Conservation (phyloP, 495 filamentous ascomycete species). For the Aspergillus biplanus region DNA sequence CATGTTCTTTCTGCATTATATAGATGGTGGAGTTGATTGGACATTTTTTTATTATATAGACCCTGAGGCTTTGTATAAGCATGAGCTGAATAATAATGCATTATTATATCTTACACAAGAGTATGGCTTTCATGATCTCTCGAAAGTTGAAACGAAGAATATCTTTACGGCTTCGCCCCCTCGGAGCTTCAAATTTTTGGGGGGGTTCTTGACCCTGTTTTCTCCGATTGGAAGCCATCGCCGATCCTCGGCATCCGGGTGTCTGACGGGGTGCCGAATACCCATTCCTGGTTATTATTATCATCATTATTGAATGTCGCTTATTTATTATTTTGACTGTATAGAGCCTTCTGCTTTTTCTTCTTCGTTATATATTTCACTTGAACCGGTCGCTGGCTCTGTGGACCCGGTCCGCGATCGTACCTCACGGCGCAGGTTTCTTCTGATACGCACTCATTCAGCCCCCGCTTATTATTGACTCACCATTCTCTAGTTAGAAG, state of each 20-base stretch:
- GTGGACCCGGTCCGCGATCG: not conserved
- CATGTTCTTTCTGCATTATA: conserved; percentile 21
- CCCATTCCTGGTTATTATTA: not conserved
- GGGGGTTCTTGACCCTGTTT: not conserved
- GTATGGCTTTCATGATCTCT: too few species aligned
- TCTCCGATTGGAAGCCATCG: conserved; percentile 21
- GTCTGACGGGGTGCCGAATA: not conserved
- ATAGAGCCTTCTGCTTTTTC: not conserved
- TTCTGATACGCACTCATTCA: too few species aligned
- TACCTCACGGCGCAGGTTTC: too few species aligned
- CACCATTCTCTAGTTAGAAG: not conserved
- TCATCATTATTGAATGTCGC: not conserved
- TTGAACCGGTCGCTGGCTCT: not conserved
- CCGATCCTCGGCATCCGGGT: conserved; percentile 25
- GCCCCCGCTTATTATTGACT: not conserved
- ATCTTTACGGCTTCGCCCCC: too few species aligned
- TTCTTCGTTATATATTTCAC: not conserved
- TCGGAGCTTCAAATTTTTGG: too few species aligned
- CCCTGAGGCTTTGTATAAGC: not conserved
- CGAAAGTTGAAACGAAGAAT: too few species aligned
- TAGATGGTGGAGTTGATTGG: conserved; percentile 23
- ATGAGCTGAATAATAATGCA: conserved; percentile 12
- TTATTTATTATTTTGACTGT: too few species aligned
- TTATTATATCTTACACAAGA: not conserved
- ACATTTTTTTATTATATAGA: conserved; percentile 1